Evolutionary conservation across 768 basidiomycete species (phyloP).

Genomic region (Lanmaoa rubissima): DNA sequence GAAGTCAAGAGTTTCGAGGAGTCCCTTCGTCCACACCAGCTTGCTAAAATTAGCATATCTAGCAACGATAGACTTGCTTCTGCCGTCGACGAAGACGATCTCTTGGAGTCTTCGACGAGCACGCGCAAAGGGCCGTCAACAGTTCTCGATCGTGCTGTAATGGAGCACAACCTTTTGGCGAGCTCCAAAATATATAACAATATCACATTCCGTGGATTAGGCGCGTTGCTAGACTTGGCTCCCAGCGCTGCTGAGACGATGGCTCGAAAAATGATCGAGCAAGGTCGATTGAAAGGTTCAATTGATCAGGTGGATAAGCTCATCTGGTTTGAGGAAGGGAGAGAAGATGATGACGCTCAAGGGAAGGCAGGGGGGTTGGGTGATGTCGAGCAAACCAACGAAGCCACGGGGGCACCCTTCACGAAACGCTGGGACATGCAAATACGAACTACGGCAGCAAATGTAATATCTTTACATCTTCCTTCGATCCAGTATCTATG

Average conservation of each 20-base stretch:
- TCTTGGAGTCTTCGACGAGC: constrained; percentile 55
- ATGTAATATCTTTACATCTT: constrained; percentile 47
- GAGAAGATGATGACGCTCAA: constrained; percentile 89
- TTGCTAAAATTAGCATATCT: constrained; percentile 86
- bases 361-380: constrained; percentile 94
- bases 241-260: constrained; percentile 95
- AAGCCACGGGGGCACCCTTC: constrained; percentile 85
- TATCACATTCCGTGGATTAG: constrained; percentile 93
- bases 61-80: constrained; percentile 80
- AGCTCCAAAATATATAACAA: constrained; percentile 98
- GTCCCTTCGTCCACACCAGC: constrained; percentile 86
- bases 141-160: constrained; percentile 94
- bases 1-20: constrained; percentile 91
- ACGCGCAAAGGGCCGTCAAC: constrained; percentile 91
- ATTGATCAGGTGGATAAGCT: constrained; percentile 96
- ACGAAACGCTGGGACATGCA: constrained; percentile 97
- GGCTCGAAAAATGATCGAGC: constrained; percentile 98
- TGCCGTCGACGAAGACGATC: constrained; percentile 55
- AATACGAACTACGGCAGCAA: constrained; percentile 84
- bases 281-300: constrained; percentile 86
- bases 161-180: constrained; percentile 97
- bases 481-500: neutral
- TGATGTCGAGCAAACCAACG: constrained; percentile 78
- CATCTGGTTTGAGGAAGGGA: constrained; percentile 87
- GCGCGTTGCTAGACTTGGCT: constrained; percentile 83